Percentiles rank a stretch among this genome's conserved stretches.
These are phyloP conservation scores for Chrysophaeum taylorii DNA, from an alignment of 352 stramenopile genomes.

Conservation along the genomic window DNA sequence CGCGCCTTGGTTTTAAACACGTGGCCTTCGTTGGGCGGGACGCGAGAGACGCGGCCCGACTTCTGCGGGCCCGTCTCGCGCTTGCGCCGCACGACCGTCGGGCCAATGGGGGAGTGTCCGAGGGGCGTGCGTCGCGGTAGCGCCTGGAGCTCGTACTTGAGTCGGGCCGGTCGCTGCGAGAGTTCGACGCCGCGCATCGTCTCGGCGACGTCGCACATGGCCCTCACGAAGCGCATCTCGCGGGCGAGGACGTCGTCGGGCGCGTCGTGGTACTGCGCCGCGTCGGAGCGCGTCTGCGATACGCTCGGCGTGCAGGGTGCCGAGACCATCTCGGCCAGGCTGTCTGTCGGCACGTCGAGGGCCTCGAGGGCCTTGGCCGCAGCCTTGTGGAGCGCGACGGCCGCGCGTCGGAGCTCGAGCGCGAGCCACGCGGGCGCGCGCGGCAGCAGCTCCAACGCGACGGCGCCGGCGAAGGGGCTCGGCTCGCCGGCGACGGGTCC, in stretches of 20 bases:
- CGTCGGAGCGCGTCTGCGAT: background rate
- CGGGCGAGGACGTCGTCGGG: slow-evolving; percentile 9
- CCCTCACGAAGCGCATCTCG: slow-evolving; percentile 44
- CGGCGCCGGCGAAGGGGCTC: background rate
- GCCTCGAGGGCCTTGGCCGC: background rate
- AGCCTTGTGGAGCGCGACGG: background rate
- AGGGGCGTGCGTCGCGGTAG: background rate
- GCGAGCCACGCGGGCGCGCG: slow-evolving; percentile 4
- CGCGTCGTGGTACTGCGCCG: background rate
- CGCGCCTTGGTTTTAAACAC: slow-evolving; percentile 62
- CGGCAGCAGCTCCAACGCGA: slow-evolving; percentile 10
- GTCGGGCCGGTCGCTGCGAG: background rate
- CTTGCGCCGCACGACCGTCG: background rate
- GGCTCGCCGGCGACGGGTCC: background rate
- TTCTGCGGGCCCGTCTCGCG: background rate
- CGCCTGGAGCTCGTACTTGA: background rate
- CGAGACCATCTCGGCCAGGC: too few relatives aligned
- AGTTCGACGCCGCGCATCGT: slow-evolving; percentile 9
- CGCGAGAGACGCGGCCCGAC: slow-evolving; percentile 30
- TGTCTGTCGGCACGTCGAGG: background rate
- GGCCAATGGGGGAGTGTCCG: background rate
- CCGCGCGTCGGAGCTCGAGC: background rate
- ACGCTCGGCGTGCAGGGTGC: too few relatives aligned
- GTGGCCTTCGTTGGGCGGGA: slow-evolving; percentile 43
- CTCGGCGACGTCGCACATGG: slow-evolving; percentile 52